Evolutionary conservation across 2,329 filamentous ascomycete species (phyloP), one percentile per base, ranked within the genome.

Genomic region (Paramyrothecium roridum): DNA sequence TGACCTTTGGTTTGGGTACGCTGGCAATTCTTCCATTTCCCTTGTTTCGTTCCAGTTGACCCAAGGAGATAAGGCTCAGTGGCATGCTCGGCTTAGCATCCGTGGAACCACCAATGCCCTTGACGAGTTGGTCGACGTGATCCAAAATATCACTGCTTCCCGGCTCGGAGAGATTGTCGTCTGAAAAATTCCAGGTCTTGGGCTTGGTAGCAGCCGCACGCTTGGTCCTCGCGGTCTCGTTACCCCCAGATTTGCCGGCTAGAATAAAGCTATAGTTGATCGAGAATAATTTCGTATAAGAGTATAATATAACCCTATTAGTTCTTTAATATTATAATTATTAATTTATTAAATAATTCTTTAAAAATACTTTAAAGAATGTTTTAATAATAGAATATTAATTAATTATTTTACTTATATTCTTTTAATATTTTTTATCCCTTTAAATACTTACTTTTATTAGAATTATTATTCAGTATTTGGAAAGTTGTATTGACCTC

Each of bases 61-160:
- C 87, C 73, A 85, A 86, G 60, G 87, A 84, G 67, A 80, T 88
- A 74, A 80, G 83, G 80, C 82, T 95, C 79, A 80, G 88, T 72
- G 75, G 85, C 71, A 68, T 87, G 48, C 71, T 73, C 34, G 72
- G 68, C 19, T 78, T 30, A 30, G 26, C 78, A 13, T 59, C 65
- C n/a, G 65, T 60, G 11, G 67, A 58, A 57, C 74, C 70, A 54
- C 86, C 85, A 64, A 97, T 93, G 46, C 92, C 92, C 76, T 97
- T 97, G 63, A 98, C 93, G 81, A 98, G 87, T 56, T 84, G 86
- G 63, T 89, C 92, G 52, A 98, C 89, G 67, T 98, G 92, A 23
- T 88, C 91, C 47, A 97, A 84, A 72, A 92, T 81, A 10, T 30
- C 26, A 60, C 91, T 85, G 61, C 91, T 79, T 61, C 87, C 83